Evolutionary conservation across 78 protist species (phyloP).

Genomic region (Dictyostelium brefeldianum): DNA sequence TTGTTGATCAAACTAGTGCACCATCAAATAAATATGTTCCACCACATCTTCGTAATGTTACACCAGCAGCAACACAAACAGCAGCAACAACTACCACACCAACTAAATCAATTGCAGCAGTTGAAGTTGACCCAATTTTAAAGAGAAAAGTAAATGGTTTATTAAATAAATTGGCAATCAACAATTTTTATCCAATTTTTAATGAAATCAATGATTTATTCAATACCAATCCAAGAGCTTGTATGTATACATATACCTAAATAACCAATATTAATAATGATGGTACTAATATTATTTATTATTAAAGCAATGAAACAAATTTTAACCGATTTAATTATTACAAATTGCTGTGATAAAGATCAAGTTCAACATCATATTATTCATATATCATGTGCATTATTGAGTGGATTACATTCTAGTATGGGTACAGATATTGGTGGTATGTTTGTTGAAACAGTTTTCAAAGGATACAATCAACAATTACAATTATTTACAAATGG

Average conservation of each 20-base stretch:
- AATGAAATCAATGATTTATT: slow-evolving; percentile 41
- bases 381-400: slow-evolving; percentile 46
- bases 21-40: slow-evolving; percentile 58
- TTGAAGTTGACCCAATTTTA: slow-evolving; percentile 26
- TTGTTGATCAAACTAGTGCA: slow-evolving; percentile 26
- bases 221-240: slow-evolving; percentile 59
- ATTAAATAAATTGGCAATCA: slow-evolving; percentile 61
- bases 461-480: slow-evolving; percentile 15
- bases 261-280: no score
- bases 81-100: background rate
- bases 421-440: slow-evolving; percentile 75
- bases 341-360: slow-evolving; percentile 26
- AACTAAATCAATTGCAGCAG: background rate
- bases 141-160: slow-evolving; percentile 57
- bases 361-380: slow-evolving; percentile 66
- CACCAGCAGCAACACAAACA: background rate
- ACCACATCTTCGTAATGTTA: slow-evolving; percentile 48
- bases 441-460: slow-evolving; percentile 32
- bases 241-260: slow-evolving; percentile 37
- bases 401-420: slow-evolving; percentile 26
- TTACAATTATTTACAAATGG: background rate
- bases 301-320: slow-evolving; percentile 32
- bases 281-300: background rate
- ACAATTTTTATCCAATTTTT: slow-evolving; percentile 50
- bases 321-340: slow-evolving; percentile 29